Evolutionary conservation across 257 asterid genomes (phyloP).

Genomic region (Solanum sejunctum): DNA sequence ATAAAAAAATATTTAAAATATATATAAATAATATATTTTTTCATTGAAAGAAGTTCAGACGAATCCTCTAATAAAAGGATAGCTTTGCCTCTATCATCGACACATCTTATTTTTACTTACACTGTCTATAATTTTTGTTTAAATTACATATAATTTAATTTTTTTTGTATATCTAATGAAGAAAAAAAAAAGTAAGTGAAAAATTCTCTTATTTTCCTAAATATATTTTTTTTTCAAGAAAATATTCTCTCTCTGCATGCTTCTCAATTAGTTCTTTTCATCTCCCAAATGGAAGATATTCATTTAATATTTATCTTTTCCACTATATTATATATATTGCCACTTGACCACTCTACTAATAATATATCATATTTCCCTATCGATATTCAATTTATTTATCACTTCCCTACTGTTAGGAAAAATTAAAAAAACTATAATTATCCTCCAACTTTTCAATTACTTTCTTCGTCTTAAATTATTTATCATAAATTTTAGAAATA

Average conservation of each 20-base stretch:
- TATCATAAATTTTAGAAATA: too few species aligned
- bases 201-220: neutral
- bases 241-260: neutral
- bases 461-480: too few species aligned
- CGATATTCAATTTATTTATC: neutral
- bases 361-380: neutral
- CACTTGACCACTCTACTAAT: neutral
- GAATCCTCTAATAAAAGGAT: too few species aligned
- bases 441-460: neutral
- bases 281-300: neutral
- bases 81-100: too few species aligned
- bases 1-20: too few species aligned
- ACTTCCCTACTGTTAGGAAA: neutral
- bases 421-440: neutral
- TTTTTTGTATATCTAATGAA: too few species aligned
- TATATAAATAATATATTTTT: too few species aligned
- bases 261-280: neutral
- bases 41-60: too few species aligned
- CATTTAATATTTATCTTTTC: neutral
- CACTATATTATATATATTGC: neutral
- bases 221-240: neutral
- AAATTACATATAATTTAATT: too few species aligned
- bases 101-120: neutral
- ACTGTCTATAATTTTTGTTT: neutral
- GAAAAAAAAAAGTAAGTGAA: too few species aligned